Evolutionary conservation across 805 yeast species (phyloP), one percentile per base, ranked within the genome.

Genomic region (Nakazawaea ambrosiae): DNA sequence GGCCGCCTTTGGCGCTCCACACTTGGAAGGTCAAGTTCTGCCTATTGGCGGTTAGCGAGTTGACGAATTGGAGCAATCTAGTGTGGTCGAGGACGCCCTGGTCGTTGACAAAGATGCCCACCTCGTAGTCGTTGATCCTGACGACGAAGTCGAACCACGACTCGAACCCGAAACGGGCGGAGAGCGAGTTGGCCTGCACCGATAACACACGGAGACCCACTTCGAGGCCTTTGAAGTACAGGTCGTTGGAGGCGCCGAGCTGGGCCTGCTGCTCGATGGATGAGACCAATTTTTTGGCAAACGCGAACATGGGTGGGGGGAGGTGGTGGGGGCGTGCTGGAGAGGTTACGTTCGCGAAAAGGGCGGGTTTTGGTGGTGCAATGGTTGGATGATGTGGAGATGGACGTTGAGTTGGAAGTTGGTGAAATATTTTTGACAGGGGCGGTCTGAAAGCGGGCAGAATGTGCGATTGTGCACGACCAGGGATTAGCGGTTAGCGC

Each of bases 1-100:
- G 51, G 2, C 88, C 88, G 17, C 97, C 97, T 59, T 88, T 88
- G 2, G 95, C 92, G 31, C 75, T 77, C 95, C 96, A 89, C 2
- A 86, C 76, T 34, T 72, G 77, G 30, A 89, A 62, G 8, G 65
- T 59, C 5, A 83, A 42, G 36, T 54, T 56, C 7, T 51, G 44
- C 20, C 47, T 49, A 12, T 42, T 36, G 15, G 20, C 17, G 8
- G 39, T 36, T 33, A 40, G 36, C 17, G 32, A 30, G 28, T 27
- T 32, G 20, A 45, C 25, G 22, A 45, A 35, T 15, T 39, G 40
- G 14, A 37, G 15, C 17, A 45, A 41, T 11, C 45, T 28, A 1
- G 39, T 15, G 25, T 37, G 42, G 27, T 45, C 48, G 14, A 44
- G 32, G 16, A 10, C 20, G 6, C 29, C 33, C 4, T 27, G 30